Evolutionary conservation across 305 asterid species (phyloP), one percentile per base, ranked within the genome.

Genomic region (Fraxinus sp.): DNA sequence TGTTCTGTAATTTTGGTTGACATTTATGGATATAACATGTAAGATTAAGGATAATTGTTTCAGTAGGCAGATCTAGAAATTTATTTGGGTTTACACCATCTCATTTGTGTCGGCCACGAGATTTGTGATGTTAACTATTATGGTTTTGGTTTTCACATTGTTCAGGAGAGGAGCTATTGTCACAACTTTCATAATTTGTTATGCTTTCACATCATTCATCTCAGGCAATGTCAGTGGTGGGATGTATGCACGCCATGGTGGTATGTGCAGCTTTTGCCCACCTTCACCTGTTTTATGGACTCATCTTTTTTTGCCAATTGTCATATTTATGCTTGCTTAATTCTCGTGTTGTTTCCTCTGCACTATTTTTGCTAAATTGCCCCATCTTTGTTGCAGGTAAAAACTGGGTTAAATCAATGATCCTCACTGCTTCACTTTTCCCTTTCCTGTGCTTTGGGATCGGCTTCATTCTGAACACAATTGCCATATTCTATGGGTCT

Each of bases 191-290:
- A 90, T 90, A 5, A 88, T 90, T 44, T 90, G 93, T 78, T 90
- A 90, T 46, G 93, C 89, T 83, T 84, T 90, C 83, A 90, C 93
- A 74, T 90, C 93, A 16, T 85, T 88, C 84, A 87, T 90, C 82
- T 87, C 93, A 26, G 93, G 93, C 41, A 88, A 90, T 83, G 91
- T 90, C n/a, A 90, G 91, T 79, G 90, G 90, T 79, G 91, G 91
- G 80, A 90, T 88, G 93, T 87, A 90, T 84, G 87, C 93, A 11
- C 91, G 93, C 66, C 85, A 87, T 86, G 93, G 91, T 79, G 93
- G 93, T 90, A 87, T 39, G 91, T 73, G 20, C 39, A 59, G 36
- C 14, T 46, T 52, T 26, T 41, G 26, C 55, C 36, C 35, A 4
- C 20, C 55, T 37, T 77, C 11, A 46, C 41, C 28, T 62, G 64